Percentiles rank a stretch among this genome's conserved stretches.
These are phyloP conservation scores for Monilinia laxa DNA, from an alignment of 2,329 filamentous ascomycete genomes.

Conservation along the genomic window DNA sequence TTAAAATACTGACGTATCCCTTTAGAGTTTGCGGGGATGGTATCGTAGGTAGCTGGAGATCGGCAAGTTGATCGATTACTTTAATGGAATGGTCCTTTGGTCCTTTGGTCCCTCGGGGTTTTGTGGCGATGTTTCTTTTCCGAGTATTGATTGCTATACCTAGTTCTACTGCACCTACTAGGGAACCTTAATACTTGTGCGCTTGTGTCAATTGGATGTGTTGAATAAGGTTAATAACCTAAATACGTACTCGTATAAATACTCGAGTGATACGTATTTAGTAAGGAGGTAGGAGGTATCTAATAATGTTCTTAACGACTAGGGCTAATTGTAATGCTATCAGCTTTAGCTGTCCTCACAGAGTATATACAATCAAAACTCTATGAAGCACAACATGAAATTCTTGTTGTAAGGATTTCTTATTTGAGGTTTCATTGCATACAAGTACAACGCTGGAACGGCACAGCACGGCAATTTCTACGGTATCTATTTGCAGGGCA, in stretches of 20 bases:
- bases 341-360: too few relatives aligned
- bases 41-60: neutral
- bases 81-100: too few relatives aligned
- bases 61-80: neutral
- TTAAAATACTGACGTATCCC: conserved; percentile 16
- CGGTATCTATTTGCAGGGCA: neutral
- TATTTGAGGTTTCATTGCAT: neutral
- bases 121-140: conserved; percentile 9
- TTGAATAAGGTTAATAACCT: too few relatives aligned
- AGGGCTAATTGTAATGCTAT: too few relatives aligned
- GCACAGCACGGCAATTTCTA: neutral
- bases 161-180: too few relatives aligned
- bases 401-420: neutral
- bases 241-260: too few relatives aligned
- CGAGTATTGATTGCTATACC: neutral
- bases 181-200: too few relatives aligned
- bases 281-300: too few relatives aligned
- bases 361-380: too few relatives aligned
- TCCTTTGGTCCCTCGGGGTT: too few relatives aligned
- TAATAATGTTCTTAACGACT: too few relatives aligned
- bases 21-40: neutral
- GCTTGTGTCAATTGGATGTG: neutral
- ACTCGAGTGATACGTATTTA: too few relatives aligned
- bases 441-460: neutral
- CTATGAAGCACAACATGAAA: neutral